Base-by-base conservation (phyloP, 2,329 filamentous ascomycete species). In the Fonsecaea monophora region DNA sequence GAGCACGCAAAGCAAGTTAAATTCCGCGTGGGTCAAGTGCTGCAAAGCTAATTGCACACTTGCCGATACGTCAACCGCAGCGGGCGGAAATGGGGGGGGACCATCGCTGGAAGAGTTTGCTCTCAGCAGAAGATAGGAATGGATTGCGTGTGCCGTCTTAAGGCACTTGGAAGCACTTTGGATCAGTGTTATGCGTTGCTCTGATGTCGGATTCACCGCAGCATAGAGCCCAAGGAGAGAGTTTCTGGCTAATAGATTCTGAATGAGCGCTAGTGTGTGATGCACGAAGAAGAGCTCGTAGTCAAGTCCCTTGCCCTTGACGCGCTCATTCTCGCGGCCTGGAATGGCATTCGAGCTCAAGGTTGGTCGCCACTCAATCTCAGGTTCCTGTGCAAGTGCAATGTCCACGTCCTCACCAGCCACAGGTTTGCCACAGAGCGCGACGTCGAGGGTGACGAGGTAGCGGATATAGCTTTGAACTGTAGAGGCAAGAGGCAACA, bases 1-100 rank as follows among this genome's bases (percentile, higher is more conserved):
- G 58, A 96, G 78, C 0, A 98, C 92, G 0, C 92, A 92, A 1
- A 97, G 86, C 1, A 98, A 84, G 0, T 94, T 97, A 0, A 94
- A 94, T 79, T 97, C 94, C 1, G 94, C 92, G 37, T 95, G 83
- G 0, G 92, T 88, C 2, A 97, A 83, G 10, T 78, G 77, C 1
- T 80, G 75, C 3, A 83, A 73, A 6, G 80, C 80, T 0, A 76
- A 75, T 69, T 83, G 82, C 8, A 78, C 78, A 3, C 74, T 74
- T 8, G 77, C 70, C 60, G 80, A 79, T 4, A 86, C 82, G 63
- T 91, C 83, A 35, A 69, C 67, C n/a, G 72, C 70, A 12, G 62
- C 61, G 10, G 68, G 35, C 12, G 72, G 72, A 25, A 73, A 71
- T 9, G 63, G 54, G 0, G 70, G 71, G 18, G 71, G 71, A 0